These are phyloP conservation scores for Fusarium succisae DNA, from an alignment of 2,329 filamentous ascomycete genomes.

Conservation along the genomic window DNA sequence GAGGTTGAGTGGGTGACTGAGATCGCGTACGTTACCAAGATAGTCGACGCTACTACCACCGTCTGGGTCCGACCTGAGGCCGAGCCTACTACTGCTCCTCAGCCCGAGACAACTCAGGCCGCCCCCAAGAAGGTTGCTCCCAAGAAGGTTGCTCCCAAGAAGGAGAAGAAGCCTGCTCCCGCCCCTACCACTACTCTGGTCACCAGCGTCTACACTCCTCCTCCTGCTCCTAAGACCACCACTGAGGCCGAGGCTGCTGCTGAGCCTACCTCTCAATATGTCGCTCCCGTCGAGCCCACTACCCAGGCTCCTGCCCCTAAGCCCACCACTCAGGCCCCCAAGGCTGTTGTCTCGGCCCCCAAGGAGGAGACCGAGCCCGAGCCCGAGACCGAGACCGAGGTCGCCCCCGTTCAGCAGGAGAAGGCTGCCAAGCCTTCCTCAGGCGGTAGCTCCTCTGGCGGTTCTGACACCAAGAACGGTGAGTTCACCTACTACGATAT, in stretches of 20 bases:
- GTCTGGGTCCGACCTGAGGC: slow-evolving; percentile 52
- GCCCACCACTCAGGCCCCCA: background rate
- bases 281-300: slow-evolving; percentile 38
- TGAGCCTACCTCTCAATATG: slow-evolving; percentile 23
- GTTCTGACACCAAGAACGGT: slow-evolving; percentile 56
- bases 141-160: slow-evolving; percentile 33
- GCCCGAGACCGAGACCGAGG: slow-evolving; percentile 33
- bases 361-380: slow-evolving; percentile 25
- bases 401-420: slow-evolving; percentile 22
- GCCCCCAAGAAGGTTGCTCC: slow-evolving; percentile 15
- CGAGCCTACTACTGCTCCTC: slow-evolving; percentile 37
- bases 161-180: slow-evolving; percentile 32
- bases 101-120: slow-evolving; percentile 24
- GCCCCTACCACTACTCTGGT: slow-evolving; percentile 35
- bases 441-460: slow-evolving; percentile 19
- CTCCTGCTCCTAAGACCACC: slow-evolving; percentile 29
- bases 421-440: slow-evolving; percentile 27
- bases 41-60: slow-evolving; percentile 60
- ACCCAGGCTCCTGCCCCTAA: slow-evolving; percentile 23
- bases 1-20: slow-evolving; percentile 63
- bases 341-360: slow-evolving; percentile 15
- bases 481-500: slow-evolving; percentile 80
- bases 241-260: slow-evolving; percentile 9
- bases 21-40: slow-evolving; percentile 57
- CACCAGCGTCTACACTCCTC: slow-evolving; percentile 33